Evolutionary conservation across 148 eudicot species (phyloP), one percentile per base, ranked within the genome.

Genomic region (Bassia scoparia): DNA sequence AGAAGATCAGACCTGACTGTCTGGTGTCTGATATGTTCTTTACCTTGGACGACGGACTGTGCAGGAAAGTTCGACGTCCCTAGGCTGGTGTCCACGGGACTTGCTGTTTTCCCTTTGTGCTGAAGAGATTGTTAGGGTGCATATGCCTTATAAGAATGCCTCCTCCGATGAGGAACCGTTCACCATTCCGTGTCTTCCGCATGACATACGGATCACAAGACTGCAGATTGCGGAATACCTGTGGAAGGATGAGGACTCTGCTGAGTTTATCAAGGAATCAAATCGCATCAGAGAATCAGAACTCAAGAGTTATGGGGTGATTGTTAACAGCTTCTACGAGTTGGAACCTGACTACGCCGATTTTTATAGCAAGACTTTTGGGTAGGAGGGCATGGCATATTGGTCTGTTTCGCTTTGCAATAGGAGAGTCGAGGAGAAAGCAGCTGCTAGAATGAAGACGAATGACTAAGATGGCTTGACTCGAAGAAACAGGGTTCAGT

Each of bases 11-110:
- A 27, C 87, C 90, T 0, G 8, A 76, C 21, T 83, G 87, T 58
- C 77, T 87, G 0, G 81, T 87, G 21, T 84, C 88, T 1, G 85
- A 78, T 30, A 52, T 76, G 83, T 87, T 85, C n/a, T 77, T 78
- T 83, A 33, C 82, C 88, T 9, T 81, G 80, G 81, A 83, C 85
- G 4, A 79, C 88, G 10, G 83, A 81, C 0, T 61, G 49, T 4
- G 84, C 88, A 1, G 74, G 73, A 14, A 78, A 74, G 29, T 77
- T 82, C 24, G 67, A 76, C 7, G 78, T 90, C 12, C 93, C 91
- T 0, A 74, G 96, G 68, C 29, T 90, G 24, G 82, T 73, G 24
- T 90, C 67, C 80, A 85, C 21, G 90, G 84, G 17, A 81, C 61
- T 13, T 33, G 88, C 62, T 80, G 29, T 30, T 85, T 90, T 59